These are phyloP conservation scores for Schoenoplectus triqueter DNA, from an alignment of 202 grass and related monocot genomes.

Conservation along the genomic window DNA sequence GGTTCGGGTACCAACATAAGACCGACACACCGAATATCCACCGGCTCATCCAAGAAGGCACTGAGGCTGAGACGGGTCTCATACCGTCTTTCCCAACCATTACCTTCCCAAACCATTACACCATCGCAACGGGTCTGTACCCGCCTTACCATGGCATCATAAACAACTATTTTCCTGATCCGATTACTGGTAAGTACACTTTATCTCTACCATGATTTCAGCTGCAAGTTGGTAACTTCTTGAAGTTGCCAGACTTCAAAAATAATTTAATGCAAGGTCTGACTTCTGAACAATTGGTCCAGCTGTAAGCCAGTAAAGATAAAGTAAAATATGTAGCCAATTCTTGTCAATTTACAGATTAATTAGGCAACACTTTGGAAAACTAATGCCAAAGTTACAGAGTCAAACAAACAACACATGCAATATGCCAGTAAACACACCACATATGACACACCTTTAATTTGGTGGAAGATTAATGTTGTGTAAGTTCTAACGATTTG, in stretches of 20 bases:
- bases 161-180: slow-evolving; percentile 48
- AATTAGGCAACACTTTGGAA: no score
- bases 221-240: not conserved
- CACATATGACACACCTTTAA: not conserved
- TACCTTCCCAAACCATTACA: slow-evolving; percentile 54
- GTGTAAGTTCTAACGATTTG: not conserved
- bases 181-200: slow-evolving; percentile 33
- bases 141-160: slow-evolving; percentile 46
- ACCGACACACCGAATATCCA: slow-evolving; percentile 46
- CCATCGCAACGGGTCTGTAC: slow-evolving; percentile 50
- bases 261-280: not conserved
- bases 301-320: not conserved
- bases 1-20: slow-evolving; percentile 56
- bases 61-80: slow-evolving; percentile 47
- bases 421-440: not conserved
- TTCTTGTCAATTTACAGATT: no score
- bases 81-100: slow-evolving; percentile 47
- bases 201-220: not conserved
- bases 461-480: not conserved
- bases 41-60: slow-evolving; percentile 42
- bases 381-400: no score
- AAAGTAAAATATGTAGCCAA: not conserved
- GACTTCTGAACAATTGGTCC: not conserved
- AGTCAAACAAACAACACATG: not conserved
- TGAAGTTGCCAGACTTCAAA: not conserved